Evolutionary conservation across 2,329 filamentous ascomycete genomes (phyloP).

Genomic region (Pseudogymnoascus sp.): DNA sequence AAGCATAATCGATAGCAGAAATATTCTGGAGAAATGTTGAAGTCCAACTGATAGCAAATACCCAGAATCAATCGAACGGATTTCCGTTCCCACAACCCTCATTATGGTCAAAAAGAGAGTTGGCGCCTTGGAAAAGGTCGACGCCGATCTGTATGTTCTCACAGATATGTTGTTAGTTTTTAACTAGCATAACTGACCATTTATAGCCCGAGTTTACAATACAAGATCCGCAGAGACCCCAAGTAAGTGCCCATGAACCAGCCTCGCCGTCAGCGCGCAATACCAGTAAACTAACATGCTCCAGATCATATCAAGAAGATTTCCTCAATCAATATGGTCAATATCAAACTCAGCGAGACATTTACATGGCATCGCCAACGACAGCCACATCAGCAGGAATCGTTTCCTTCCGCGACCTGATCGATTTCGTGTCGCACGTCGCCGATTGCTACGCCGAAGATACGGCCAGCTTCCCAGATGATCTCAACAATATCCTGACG

Average conservation of each 20-base stretch:
- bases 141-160: slow-evolving; percentile 64
- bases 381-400: slow-evolving; percentile 71
- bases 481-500: slow-evolving; percentile 73
- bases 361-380: slow-evolving; percentile 78
- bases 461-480: slow-evolving; percentile 67
- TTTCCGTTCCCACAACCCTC: slow-evolving; percentile 13
- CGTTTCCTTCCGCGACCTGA: slow-evolving; percentile 79
- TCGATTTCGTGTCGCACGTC: slow-evolving; percentile 90
- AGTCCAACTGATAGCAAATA: slow-evolving; percentile 11
- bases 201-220: slow-evolving; percentile 69
- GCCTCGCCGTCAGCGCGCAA: not conserved
- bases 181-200: slow-evolving; percentile 24
- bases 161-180: slow-evolving; percentile 14
- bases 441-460: slow-evolving; percentile 86
- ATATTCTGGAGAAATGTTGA: slow-evolving; percentile 19
- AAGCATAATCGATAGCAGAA: slow-evolving; percentile 26
- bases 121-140: slow-evolving; percentile 88
- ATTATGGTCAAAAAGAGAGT: slow-evolving; percentile 81
- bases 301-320: slow-evolving; percentile 79
- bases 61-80: slow-evolving; percentile 11
- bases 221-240: slow-evolving; percentile 85
- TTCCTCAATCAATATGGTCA: slow-evolving; percentile 83
- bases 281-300: slow-evolving; percentile 10
- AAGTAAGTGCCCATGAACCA: slow-evolving; percentile 42
- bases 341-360: slow-evolving; percentile 84